Conservation (phyloP, 148 eudicot genomes). For the Gaultheria prostrata region DNA sequence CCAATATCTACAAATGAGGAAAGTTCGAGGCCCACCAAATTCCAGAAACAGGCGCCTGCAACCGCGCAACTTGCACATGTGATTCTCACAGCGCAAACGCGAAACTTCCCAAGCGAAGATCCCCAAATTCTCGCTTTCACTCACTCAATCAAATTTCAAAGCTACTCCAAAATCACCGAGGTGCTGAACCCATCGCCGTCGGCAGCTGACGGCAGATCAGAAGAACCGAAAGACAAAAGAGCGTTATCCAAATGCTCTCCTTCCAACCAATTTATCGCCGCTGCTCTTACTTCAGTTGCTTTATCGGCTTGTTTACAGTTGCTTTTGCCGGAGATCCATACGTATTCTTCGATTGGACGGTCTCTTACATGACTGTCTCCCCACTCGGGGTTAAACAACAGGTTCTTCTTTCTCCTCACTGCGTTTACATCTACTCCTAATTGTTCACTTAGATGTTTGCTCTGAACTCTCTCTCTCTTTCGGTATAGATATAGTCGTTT, state of each 20-base stretch:
- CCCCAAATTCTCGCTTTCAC: not conserved
- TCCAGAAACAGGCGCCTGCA: not conserved
- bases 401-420: constrained; percentile 39
- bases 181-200: not conserved
- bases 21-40: constrained; percentile 6
- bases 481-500: not conserved
- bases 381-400: constrained; percentile 88
- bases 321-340: constrained; percentile 73
- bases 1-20: not conserved
- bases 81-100: not conserved
- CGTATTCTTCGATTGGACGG: constrained; percentile 82
- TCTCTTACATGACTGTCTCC: constrained; percentile 64
- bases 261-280: constrained; percentile 12
- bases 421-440: not conserved
- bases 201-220: not conserved
- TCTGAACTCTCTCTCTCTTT: not conserved
- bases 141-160: too few species aligned
- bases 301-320: constrained; percentile 26
- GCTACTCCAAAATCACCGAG: not conserved
- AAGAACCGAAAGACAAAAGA: too few species aligned
- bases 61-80: not conserved
- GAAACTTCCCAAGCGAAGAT: not conserved
- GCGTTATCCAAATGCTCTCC: constrained; percentile 30
- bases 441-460: not conserved
- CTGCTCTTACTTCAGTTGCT: constrained; percentile 15